phyloP scores from a whole-genome alignment of 2,329 filamentous ascomycete species.

The Botryotinia convoluta region DNA sequence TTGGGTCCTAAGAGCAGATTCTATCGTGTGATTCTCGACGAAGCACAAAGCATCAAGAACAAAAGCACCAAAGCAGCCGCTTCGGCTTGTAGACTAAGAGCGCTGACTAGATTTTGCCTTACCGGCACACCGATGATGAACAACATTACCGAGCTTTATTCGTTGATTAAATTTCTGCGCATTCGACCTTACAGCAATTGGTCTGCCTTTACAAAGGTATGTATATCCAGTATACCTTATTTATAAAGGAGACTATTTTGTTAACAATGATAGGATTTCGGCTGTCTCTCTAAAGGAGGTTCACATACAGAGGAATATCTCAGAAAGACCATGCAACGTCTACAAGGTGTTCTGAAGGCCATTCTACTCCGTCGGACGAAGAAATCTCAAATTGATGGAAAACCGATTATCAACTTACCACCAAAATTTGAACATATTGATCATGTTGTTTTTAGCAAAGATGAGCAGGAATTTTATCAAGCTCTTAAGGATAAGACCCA shows the following conservation, averaged over 20 bases:
- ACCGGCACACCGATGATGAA: slow-evolving; percentile 92
- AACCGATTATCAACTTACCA: slow-evolving; percentile 69
- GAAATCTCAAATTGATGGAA: slow-evolving; percentile 72
- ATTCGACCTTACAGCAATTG: slow-evolving; percentile 72
- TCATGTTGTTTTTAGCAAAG: slow-evolving; percentile 63
- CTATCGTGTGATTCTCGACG: slow-evolving; percentile 72
- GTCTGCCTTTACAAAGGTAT: slow-evolving; percentile 57
- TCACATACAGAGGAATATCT: slow-evolving; percentile 21
- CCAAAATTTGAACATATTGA: slow-evolving; percentile 60
- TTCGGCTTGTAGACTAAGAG: slow-evolving; percentile 56
- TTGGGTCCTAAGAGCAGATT: slow-evolving; percentile 61
- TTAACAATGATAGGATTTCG: slow-evolving; percentile 31
- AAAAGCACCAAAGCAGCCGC: slow-evolving; percentile 58
- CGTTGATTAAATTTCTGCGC: slow-evolving; percentile 71
- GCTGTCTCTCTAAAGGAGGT: slow-evolving; percentile 32
- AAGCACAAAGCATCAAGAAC: slow-evolving; percentile 81
- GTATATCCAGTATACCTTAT: slow-evolving; percentile 29
- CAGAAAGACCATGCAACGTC: slow-evolving; percentile 59
- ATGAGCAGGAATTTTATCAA: slow-evolving; percentile 63
- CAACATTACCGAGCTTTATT: slow-evolving; percentile 71
- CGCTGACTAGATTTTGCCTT: slow-evolving; percentile 68
- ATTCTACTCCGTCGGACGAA: slow-evolving; percentile 83
- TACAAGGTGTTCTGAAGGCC: slow-evolving; percentile 75
- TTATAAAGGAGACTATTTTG: slow-evolving; percentile 24
- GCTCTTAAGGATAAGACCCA: slow-evolving; percentile 65